phyloP scores from a whole-genome alignment of 2,329 filamentous ascomycete species.

The Torrubiella hemipterigena region DNA sequence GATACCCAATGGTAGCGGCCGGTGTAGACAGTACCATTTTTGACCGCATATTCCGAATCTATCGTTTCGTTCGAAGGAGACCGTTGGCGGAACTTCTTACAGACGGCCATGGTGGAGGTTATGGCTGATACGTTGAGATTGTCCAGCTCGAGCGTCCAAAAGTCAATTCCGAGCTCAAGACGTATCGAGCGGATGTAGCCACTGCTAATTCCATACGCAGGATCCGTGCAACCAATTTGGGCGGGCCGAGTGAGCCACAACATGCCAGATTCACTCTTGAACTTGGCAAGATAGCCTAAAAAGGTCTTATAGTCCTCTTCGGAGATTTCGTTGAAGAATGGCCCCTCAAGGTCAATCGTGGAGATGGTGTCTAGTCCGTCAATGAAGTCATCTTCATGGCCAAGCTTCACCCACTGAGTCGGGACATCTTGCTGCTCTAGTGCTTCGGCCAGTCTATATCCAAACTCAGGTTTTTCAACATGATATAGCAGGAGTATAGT shows the following conservation, averaged over 20 bases:
- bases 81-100: not conserved
- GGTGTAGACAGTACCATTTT: not conserved
- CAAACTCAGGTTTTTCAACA: conserved; percentile 4
- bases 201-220: conserved; percentile 1
- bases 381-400: not conserved
- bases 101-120: not conserved
- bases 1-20: not conserved
- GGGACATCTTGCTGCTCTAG: conserved; percentile 1
- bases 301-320: conserved; percentile 6
- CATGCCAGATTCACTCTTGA: not conserved
- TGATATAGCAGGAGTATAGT: conserved; percentile 2
- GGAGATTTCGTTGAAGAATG: conserved; percentile 8
- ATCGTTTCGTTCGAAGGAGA: not conserved
- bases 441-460: conserved; percentile 2
- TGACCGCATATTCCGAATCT: not conserved
- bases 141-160: conserved; percentile 3
- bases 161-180: conserved; percentile 1
- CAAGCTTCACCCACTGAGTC: conserved; percentile 3
- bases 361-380: conserved; percentile 5
- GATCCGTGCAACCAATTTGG: conserved; percentile 1
- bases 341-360: conserved; percentile 9
- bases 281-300: conserved; percentile 4
- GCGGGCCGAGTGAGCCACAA: conserved; percentile 3
- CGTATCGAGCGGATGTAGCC: conserved; percentile 4
- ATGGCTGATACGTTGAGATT: not conserved